Evolutionary conservation across 129 eudicot species (phyloP), one percentile per base, ranked within the genome.

Genomic region (Arctium lappa): DNA sequence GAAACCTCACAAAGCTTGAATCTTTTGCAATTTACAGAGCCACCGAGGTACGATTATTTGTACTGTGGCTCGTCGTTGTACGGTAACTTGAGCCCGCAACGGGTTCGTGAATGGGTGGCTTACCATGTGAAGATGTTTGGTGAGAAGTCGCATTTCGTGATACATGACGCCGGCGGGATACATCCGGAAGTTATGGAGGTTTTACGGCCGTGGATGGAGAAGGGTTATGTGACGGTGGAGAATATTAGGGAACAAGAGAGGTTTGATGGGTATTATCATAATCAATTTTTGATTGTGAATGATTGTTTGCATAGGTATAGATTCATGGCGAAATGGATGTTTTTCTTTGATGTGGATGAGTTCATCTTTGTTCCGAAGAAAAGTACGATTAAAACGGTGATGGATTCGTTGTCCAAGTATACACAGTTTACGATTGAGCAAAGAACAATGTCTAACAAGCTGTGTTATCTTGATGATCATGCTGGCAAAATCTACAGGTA

Each of bases 321-420:
- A 10, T 86, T 89, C 42, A 85, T 77, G 66, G 80, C 97, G 13
- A 92, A 92, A 37, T 94, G 98, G 98, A 92, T 93, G 86, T 94
- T 94, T 83, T 94, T 89, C 83, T 94, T 94, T 65, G 98, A 94
- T 70, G 92, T 89, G 3, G 98, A 94, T 78, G 98, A 94, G 88
- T 94, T 85, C 31, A 83, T 94, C 0, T 90, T 82, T 70, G 88
- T 92, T 8, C 92, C 93, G 0, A 82, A 81, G 60, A 88, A 80
- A 32, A 77, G 81, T 73, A 85, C 89, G 0, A 9, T 94, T 33
- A 81, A 84, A 6, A 81, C 87, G 22, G 97, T 89, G 3, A 74
- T 94, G 82, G 84, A 83, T 76, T 91, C 91, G 50, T 72, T 92
- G 8, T 74, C 83, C 32, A 89, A 88, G 8, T 84, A 69, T 73